Evolutionary conservation across 768 basidiomycete genomes (phyloP).

Genomic region (Rhizopogon vinicolor): DNA sequence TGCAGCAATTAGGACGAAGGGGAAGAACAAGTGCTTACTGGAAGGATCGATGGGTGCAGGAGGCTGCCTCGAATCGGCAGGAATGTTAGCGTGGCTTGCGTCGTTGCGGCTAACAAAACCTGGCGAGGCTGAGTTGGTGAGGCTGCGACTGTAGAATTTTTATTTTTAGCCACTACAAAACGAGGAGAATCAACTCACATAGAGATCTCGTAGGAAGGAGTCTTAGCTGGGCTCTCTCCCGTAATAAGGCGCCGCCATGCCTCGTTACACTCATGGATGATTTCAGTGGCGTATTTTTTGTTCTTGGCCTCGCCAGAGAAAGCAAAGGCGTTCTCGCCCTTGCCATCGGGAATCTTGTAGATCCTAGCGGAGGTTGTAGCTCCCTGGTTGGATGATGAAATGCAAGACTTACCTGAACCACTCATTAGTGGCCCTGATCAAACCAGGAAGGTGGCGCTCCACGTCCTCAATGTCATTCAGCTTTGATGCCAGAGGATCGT

Average conservation of each 20-base stretch:
- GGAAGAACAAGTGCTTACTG: conserved; percentile 43
- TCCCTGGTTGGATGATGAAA: not conserved
- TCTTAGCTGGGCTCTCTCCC: conserved; percentile 76
- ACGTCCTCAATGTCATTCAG: conserved; percentile 99
- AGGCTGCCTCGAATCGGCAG: conserved; percentile 75
- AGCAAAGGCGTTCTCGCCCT: conserved; percentile 97
- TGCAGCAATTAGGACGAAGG: not conserved
- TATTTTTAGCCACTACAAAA: not conserved
- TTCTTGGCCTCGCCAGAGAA: conserved; percentile 99
- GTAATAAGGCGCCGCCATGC: conserved; percentile 92
- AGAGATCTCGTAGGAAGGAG: conserved; percentile 67
- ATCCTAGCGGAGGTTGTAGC: conserved; percentile 45
- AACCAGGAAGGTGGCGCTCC: conserved; percentile 94
- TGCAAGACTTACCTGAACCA: conserved; percentile 79
- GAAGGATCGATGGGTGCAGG: conserved; percentile 89
- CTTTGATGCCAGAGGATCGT: conserved; percentile 92
- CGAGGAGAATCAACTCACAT: conserved; percentile 55
- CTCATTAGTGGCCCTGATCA: conserved; percentile 96
- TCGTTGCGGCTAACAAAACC: conserved; percentile 64
- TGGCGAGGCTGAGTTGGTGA: conserved; percentile 70
- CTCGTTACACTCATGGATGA: conserved; percentile 98
- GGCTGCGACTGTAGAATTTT: conserved; percentile 59
- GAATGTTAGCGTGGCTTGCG: conserved; percentile 58
- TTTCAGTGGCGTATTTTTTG: conserved; percentile 99
- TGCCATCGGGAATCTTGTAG: conserved; percentile 95